Base-by-base conservation (phyloP, 75 land plant species). In the Sequoia sempervirens region DNA sequence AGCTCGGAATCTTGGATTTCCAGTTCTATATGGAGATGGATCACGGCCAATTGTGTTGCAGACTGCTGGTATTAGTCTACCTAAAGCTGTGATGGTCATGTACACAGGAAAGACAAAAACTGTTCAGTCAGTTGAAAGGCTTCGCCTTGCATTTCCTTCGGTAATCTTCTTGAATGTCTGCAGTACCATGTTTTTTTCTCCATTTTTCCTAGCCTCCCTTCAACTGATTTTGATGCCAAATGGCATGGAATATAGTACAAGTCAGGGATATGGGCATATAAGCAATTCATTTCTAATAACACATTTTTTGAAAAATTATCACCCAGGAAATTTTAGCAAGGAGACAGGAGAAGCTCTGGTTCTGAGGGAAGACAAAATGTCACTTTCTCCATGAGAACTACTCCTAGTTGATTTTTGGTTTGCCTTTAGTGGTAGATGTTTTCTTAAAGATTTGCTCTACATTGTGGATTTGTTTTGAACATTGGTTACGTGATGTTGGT, bases 11-110 rank as follows among this genome's bases (percentile, higher is more conserved):
- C 86, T 90, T 80, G 99, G 99, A 45, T 97, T 95, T 83, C 96
- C 97, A 28, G 88, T 94, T 38, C 85, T 97, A 0, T 97, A 95
- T 92, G 99, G 99, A 15, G 99, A 97, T 91, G 99, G 96, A 58
- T 95, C 99, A 34, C 87, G 99, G 14, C 99, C 98, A 82, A 89
- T 90, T 80, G 99, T 97, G 76, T 84, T 97, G 74, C 96, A 92
- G 69, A 94, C 97, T 66, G 99, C 98, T 81, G 99, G 99, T 34
- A 93, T 97, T 43, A 81, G 90, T 81, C 89, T 90, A 53, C 99
- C 99, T 13, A 97, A 95, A 89, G 99, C 99, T 81, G 93, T 97
- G 61, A 92, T 97, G 93, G 90, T 97, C 72, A 95, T 97, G 99
- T 96, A 94, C 69, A 95, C 93, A 0, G 96, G 90, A 50, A 88